These are phyloP conservation scores for Henckelia pumila DNA, from an alignment of 257 asterid species.

Conservation along the genomic window DNA sequence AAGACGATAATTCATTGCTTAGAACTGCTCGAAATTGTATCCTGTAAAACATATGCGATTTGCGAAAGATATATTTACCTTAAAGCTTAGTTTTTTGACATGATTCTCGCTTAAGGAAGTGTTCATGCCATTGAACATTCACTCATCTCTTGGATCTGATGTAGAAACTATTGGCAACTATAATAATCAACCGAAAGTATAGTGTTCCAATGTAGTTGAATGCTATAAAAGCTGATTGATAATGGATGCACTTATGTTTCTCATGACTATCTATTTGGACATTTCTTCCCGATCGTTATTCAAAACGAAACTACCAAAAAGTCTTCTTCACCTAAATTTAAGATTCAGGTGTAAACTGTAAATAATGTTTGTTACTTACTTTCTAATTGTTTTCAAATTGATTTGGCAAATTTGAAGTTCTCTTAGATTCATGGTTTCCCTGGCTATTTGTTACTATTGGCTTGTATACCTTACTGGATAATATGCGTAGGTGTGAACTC, in stretches of 20 bases:
- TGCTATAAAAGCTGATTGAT: too few species aligned
- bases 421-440: conserved; percentile 1
- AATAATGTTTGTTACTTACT: background rate
- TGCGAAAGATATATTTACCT: background rate
- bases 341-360: background rate
- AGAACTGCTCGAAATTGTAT: background rate
- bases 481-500: conserved; percentile 32
- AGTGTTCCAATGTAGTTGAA: too few species aligned
- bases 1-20: background rate
- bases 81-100: background rate
- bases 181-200: background rate
- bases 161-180: background rate
- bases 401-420: background rate
- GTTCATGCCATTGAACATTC: too few species aligned
- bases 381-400: background rate
- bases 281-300: background rate
- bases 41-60: background rate
- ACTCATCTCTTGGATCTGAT: background rate
- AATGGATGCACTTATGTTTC: background rate
- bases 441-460: background rate
- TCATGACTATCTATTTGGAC: background rate
- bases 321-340: background rate
- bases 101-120: background rate
- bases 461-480: background rate
- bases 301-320: background rate